Conservation (phyloP, 805 yeast species). For the Cyberlindnera meyerae region DNA sequence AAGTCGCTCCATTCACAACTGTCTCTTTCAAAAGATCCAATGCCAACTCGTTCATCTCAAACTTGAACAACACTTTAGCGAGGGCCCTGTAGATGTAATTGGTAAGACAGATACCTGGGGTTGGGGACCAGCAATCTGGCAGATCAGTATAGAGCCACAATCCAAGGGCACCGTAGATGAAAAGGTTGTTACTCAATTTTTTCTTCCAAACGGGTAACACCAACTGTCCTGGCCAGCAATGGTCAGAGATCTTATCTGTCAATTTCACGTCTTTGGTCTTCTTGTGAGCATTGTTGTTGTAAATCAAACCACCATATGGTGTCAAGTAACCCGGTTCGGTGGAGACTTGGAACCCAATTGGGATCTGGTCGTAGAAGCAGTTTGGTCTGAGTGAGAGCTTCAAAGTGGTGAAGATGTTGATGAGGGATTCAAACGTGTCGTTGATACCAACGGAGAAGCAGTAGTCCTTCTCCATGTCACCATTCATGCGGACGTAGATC, state of each 20-base stretch:
- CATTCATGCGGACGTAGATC: slow-evolving; percentile 68
- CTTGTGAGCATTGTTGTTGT: slow-evolving; percentile 53
- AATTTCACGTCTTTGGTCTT: slow-evolving; percentile 41
- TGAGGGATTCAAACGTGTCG: slow-evolving; percentile 55
- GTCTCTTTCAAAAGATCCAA: slow-evolving; percentile 46
- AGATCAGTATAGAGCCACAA: slow-evolving; percentile 90
- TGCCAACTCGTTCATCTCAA: slow-evolving; percentile 39
- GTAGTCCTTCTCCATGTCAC: slow-evolving; percentile 82
- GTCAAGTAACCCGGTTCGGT: slow-evolving; percentile 78
- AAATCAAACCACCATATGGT: slow-evolving; percentile 74
- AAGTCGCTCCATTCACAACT: slow-evolving; percentile 33
- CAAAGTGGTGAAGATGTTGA: slow-evolving; percentile 55
- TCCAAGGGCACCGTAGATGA: slow-evolving; percentile 34
- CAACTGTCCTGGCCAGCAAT: slow-evolving; percentile 87
- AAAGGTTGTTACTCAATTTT: slow-evolving; percentile 38
- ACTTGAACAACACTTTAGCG: slow-evolving; percentile 27
- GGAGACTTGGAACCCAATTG: slow-evolving; percentile 59
- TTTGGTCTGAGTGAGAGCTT: slow-evolving; percentile 80
- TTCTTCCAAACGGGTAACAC: slow-evolving; percentile 67
- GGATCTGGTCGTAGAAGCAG: slow-evolving; percentile 60
- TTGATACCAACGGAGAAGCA: slow-evolving; percentile 69
- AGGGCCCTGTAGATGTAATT: slow-evolving; percentile 42
- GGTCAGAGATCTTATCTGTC: slow-evolving; percentile 50
- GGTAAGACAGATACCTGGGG: slow-evolving; percentile 84
- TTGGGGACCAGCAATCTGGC: slow-evolving; percentile 84